A percentile compares a stretch with the other conserved stretches of the same genome.
phyloP scores from a whole-genome alignment of 1,284 basidiomycete genomes.

The Jaminaea rosea region DNA sequence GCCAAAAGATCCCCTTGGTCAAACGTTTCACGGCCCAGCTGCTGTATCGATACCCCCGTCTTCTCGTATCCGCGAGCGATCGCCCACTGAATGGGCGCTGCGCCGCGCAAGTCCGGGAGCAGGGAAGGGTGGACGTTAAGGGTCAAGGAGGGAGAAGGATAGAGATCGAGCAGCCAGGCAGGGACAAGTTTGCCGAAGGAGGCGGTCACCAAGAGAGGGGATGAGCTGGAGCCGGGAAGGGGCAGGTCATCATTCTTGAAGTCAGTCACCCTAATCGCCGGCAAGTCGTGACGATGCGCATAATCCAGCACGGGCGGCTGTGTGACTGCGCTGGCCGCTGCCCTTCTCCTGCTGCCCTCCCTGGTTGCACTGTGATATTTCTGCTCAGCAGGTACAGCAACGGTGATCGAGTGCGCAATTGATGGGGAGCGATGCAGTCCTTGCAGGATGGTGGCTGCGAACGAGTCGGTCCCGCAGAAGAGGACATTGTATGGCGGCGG shows the following conservation, averaged over 20 bases:
- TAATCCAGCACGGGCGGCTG: too few species aligned
- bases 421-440: too few species aligned
- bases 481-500: constrained; percentile 37
- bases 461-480: constrained; percentile 42
- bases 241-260: too few species aligned
- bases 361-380: too few species aligned
- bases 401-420: too few species aligned
- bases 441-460: constrained; percentile 17
- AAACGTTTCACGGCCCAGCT: constrained; percentile 20
- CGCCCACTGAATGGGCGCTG: constrained; percentile 83
- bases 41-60: constrained; percentile 36
- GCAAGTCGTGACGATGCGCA: too few species aligned
- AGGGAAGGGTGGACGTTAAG: constrained; percentile 88
- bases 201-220: constrained; percentile 67
- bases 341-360: too few species aligned
- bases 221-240: not conserved
- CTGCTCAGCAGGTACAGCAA: too few species aligned
- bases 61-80: constrained; percentile 48
- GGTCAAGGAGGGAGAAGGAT: constrained; percentile 61
- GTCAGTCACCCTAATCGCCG: too few species aligned
- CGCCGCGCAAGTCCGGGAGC: constrained; percentile 77
- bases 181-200: constrained; percentile 87
- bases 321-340: too few species aligned
- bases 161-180: constrained; percentile 49
- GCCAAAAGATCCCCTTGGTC: constrained; percentile 21